Conservation (phyloP, 1,284 basidiomycete genomes). For the Sporisorium exsertum region DNA sequence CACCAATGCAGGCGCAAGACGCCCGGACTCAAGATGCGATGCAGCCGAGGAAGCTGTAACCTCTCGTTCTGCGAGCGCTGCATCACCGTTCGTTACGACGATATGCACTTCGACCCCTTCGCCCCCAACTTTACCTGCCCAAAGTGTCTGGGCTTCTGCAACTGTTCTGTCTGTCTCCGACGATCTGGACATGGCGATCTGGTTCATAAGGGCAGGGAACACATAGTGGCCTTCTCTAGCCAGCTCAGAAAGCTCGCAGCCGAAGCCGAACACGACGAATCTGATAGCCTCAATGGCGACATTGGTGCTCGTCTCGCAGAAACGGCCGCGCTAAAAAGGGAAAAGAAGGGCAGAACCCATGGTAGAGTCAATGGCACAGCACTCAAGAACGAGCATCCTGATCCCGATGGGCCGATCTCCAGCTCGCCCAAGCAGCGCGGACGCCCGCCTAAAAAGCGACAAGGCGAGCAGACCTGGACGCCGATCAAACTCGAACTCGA, state of each 20-base stretch:
- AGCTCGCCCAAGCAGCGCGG: slow-evolving; percentile 19
- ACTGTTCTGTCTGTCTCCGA: slow-evolving; percentile 46
- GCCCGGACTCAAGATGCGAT: slow-evolving; percentile 45
- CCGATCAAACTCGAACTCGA: slow-evolving; percentile 11
- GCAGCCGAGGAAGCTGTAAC: slow-evolving; percentile 22
- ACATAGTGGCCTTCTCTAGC: slow-evolving; percentile 16
- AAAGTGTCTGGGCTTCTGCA: slow-evolving; percentile 47
- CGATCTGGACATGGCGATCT: slow-evolving; percentile 31
- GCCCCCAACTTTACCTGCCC: slow-evolving; percentile 40
- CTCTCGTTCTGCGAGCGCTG: slow-evolving; percentile 44
- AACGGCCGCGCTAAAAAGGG: not conserved
- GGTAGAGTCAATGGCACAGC: slow-evolving; percentile 1
- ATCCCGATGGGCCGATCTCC: not conserved
- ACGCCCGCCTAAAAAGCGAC: slow-evolving; percentile 23
- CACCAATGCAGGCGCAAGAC: slow-evolving; percentile 55
- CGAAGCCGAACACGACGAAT: not conserved
- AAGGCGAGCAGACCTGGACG: not conserved
- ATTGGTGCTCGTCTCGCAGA: slow-evolving; percentile 11
- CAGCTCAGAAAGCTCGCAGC: slow-evolving; percentile 16
- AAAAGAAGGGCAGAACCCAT: slow-evolving; percentile 1
- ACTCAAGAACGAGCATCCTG: not conserved
- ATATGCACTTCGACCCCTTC: slow-evolving; percentile 27
- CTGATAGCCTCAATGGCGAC: slow-evolving; percentile 11
- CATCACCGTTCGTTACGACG: slow-evolving; percentile 35
- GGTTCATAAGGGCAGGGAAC: slow-evolving; percentile 14